phyloP scores from a whole-genome alignment of 1,284 basidiomycete genomes.

The Apiotrichum montevideense region DNA sequence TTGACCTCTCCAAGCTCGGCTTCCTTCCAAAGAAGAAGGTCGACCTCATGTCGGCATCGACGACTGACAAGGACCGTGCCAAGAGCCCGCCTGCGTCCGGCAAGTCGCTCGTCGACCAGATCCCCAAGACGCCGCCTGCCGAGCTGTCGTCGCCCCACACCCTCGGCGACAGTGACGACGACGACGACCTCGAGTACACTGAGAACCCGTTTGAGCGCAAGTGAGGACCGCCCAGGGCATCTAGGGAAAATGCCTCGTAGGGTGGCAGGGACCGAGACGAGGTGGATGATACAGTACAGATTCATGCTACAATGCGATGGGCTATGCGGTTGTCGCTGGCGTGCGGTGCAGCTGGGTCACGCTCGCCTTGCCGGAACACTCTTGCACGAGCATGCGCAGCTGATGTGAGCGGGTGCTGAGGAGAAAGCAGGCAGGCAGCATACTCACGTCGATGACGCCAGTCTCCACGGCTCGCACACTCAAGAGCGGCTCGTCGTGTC shows the following conservation, averaged over 20 bases:
- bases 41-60: slow-evolving; percentile 40
- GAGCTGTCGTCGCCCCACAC: slow-evolving; percentile 20
- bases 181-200: slow-evolving; percentile 45
- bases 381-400: slow-evolving; percentile 43
- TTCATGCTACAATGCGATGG: no score
- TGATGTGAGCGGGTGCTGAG: slow-evolving; percentile 9
- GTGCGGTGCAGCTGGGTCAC: no score
- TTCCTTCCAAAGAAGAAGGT: slow-evolving; percentile 47
- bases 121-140: slow-evolving; percentile 39
- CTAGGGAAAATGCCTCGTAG: no score
- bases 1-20: slow-evolving; percentile 46
- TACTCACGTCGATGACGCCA: slow-evolving; percentile 70
- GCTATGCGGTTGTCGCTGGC: no score
- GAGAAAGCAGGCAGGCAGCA: no score
- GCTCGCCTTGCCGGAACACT: slow-evolving; percentile 38
- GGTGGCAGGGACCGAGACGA: no score
- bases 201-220: slow-evolving; percentile 44
- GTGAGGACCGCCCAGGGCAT: slow-evolving; percentile 2
- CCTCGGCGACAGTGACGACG: slow-evolving; percentile 42
- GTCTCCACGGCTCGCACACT: slow-evolving; percentile 72
- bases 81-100: slow-evolving; percentile 16
- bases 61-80: slow-evolving; percentile 15
- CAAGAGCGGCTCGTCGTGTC: slow-evolving; percentile 47
- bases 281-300: no score
- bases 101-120: slow-evolving; percentile 27